A percentile compares a stretch with the other conserved stretches of the same genome.
Conservation (phyloP, 805 yeast genomes). For the Suhomyces sp. region DNA sequence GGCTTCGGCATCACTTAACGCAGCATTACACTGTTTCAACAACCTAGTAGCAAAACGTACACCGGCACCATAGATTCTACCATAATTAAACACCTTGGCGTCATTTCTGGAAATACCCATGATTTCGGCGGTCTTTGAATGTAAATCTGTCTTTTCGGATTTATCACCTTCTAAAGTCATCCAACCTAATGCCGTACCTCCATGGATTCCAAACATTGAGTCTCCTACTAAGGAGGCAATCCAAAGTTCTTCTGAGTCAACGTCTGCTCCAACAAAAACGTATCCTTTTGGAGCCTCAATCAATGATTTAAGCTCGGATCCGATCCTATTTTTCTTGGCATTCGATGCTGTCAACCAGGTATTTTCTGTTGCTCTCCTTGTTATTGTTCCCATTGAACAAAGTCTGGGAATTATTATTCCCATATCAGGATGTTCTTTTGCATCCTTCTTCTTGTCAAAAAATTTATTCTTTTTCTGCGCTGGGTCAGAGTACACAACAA, state of each 20-base stretch:
- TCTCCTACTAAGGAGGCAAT: conserved; percentile 95
- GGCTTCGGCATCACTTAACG: conserved; percentile 66
- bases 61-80: conserved; percentile 98
- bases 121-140: conserved; percentile 88
- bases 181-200: conserved; percentile 98
- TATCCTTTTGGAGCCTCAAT: conserved; percentile 87
- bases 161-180: conserved; percentile 98
- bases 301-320: conserved; percentile 89
- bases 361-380: conserved; percentile 93
- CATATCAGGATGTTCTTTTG: conserved; percentile 28
- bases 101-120: conserved; percentile 87
- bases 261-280: conserved; percentile 96
- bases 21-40: conserved; percentile 78
- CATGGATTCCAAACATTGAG: conserved; percentile 83
- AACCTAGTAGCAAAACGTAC: conserved; percentile 83
- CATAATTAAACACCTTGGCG: conserved; percentile 94
- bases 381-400: conserved; percentile 93
- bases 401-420: conserved; percentile 85
- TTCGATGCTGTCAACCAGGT: conserved; percentile 98
- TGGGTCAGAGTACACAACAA: conserved; percentile 63
- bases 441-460: conserved; percentile 24
- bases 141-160: conserved; percentile 87
- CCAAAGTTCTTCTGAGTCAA: conserved; percentile 98
- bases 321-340: conserved; percentile 80
- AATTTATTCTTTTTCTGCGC: conserved; percentile 23